phyloP scores from a whole-genome alignment of 2,329 filamentous ascomycete genomes.

The Diaporthe nobilis region DNA sequence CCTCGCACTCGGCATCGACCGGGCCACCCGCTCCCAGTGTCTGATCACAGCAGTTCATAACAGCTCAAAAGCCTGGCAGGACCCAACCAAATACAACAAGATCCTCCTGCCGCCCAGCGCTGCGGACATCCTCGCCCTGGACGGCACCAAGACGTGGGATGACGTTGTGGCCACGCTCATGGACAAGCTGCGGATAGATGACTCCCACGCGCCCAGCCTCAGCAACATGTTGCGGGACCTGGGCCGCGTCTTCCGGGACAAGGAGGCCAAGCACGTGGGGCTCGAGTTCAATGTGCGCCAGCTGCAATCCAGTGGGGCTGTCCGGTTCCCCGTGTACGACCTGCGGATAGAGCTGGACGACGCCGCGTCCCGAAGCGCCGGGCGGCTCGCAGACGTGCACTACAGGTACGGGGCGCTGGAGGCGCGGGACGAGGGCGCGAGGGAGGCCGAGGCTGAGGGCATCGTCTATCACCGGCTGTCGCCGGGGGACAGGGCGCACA shows the following conservation, averaged over 20 bases:
- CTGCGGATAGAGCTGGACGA: conserved; percentile 61
- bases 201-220: conserved; percentile 50
- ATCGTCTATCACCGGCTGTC: conserved; percentile 83
- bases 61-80: conserved; percentile 42
- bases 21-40: conserved; percentile 72
- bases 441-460: conserved; percentile 68
- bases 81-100: conserved; percentile 64
- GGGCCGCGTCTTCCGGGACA: conserved; percentile 62
- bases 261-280: conserved; percentile 63
- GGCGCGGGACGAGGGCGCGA: conserved; percentile 53
- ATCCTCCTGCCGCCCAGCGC: conserved; percentile 51
- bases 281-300: conserved; percentile 50
- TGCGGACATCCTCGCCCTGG: conserved; percentile 42
- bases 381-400: conserved; percentile 59
- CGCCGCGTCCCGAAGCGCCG: conserved; percentile 52
- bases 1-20: conserved; percentile 76
- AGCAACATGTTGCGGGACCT: conserved; percentile 66
- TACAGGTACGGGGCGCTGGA: conserved; percentile 50
- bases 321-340: conserved; percentile 2
- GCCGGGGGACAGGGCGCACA: conserved; percentile 61
- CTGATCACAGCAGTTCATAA: conserved; percentile 58
- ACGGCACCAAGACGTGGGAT: neutral
- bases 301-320: conserved; percentile 42
- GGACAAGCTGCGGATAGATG: conserved; percentile 67
- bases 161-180: conserved; percentile 49